Evolutionary conservation across 176 grass and related monocot genomes (phyloP), one percentile per base, ranked within the genome.

Genomic region (Oryza brachyantha): DNA sequence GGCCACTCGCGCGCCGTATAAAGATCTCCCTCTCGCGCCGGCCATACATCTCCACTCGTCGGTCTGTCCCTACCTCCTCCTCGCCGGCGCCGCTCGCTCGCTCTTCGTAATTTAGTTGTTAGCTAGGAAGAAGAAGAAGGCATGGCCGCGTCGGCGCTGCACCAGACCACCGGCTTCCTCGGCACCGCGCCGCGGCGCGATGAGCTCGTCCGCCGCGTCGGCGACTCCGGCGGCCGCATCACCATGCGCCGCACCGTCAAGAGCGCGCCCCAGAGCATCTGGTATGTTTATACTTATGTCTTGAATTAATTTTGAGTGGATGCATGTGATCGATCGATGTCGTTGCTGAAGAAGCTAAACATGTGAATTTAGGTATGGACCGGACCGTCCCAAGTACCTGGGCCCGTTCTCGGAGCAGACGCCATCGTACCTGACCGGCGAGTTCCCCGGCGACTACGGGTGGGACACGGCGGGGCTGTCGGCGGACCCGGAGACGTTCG

Each of bases 401-500:
- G 94, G 94, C 57, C 94, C 94, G 3, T 93, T 97, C 91, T 97
- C 94, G 0, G 94, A 90, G 31, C 89, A 97, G 81, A 93, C 94
- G 1, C 94, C 94, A 9, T 90, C 91, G 8, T 97, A 97, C 79
- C 76, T 97, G 19, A 97, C 81, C 11, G 94, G 94, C 16, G 94
- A 97, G 77, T 97, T 93, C 48, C 91, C 94, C 17, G 94, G 94
- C 0, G 94, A 97, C 67, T 97, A 97, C 59, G 94, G 94, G 0
- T 97, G 94, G 94, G 94, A 97, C 81, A 97, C 94, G 0, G 94
- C 94, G 0, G 94, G 94, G 2, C 73, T 97, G 0, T 97, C 94
- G 0, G 94, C 94, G 0, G 94, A 97, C 79, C 94, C 94, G 0
- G 94, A 97, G 82, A 90, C 94, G 0, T 97, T 97, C 32, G 91